Evolutionary conservation across 2,329 filamentous ascomycete species (phyloP), one percentile per base, ranked within the genome.

Genomic region (Pseudogymnoascus sp.): DNA sequence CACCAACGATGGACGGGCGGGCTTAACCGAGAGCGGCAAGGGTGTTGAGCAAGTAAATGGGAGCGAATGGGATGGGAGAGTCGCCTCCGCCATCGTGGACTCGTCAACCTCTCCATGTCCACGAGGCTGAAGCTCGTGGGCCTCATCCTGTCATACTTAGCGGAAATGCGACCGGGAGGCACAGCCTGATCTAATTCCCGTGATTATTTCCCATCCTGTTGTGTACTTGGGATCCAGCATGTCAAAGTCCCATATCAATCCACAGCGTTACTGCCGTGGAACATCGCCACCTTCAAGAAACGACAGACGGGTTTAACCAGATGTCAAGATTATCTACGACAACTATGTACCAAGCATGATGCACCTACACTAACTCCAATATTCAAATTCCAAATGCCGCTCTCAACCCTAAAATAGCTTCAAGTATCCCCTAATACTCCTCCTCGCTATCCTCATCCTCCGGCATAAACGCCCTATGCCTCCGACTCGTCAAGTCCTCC

Each of bases 401-500:
- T 42, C 10, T 14, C 39, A 23, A 21, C 59, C 57, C 29, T 14
- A 60, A 21, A 61, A 26, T 61, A n/a, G 26, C 34, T 31, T 11
- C 39, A 16, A 16, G 1, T 11, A 14, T n/a, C 12, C 59, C 23
- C 29, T 62, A 66, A 18, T 64, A 63, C n/a, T 66, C 66, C 5
- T 66, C 63, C 39, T 67, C 66, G 37, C 64, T 66, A 26, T 92
- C 89, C 71, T 93, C 90, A 67, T 87, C 89, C 57, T 93, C 89
- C 1, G 89, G 86, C 64, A 93, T 75, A 23, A 96, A 80, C 1
- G 90, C 88, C 64, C 91, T 83, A 75, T 93, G 96, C 67, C 90
- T 81, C 65, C 91, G 81, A 64, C 85, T 88, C 1, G 90, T 89
- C 66, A 99, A 78, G 72, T 97, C 93, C 71, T 96, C 91, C 72